Evolutionary conservation across 495 filamentous ascomycete genomes (phyloP), one percentile per base, ranked within the genome.

Genomic region (Penicillium salamii): DNA sequence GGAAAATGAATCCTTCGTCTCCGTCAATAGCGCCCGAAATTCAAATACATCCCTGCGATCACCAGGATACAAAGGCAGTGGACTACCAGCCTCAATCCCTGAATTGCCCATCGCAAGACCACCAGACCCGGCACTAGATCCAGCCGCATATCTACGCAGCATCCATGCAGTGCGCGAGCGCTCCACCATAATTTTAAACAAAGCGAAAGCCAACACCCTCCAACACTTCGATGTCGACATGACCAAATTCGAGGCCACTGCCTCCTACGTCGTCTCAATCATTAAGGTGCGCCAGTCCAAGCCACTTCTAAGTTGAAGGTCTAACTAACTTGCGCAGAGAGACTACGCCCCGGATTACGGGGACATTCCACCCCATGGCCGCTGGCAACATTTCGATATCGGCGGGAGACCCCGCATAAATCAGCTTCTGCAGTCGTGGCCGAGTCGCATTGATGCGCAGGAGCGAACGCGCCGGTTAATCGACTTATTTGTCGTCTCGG

Each of bases 211-310:
- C 43, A 90, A 97, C 54, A 73, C 87, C 50, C 78, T 98, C 46
- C 80, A 79, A 50, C 93, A 97, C 70, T 98, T 98, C 63, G 85
- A 87, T 47, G 92, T 97, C 9, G 91, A 98, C 61, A 82, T 91
- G 78, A 68, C 67, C 69, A 95, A 95, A 66, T 96, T 97, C 61
- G 66, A 78, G 26, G 90, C 91, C 49, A 92, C 92, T 1, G 91
- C 90, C 3, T 82, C 78, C n/a, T 98, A 96, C 64, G 86, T 98
- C 7, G 87, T 95, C 21, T 88, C 89, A 14, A 96, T 98, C 49
- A 97, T 98, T 74, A 97, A 97, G 88, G 93, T 91, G 57, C 4
- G 18, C 34, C n/a, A n/a, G n/a, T n/a, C n/a, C n/a, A n/a, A n/a
- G n/a, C n/a, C n/a, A n/a, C n/a, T n/a, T n/a, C n/a, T n/a, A n/a